These are phyloP conservation scores for Speleostelium caveatum DNA, from an alignment of 78 protist species.

Conservation along the genomic window DNA sequence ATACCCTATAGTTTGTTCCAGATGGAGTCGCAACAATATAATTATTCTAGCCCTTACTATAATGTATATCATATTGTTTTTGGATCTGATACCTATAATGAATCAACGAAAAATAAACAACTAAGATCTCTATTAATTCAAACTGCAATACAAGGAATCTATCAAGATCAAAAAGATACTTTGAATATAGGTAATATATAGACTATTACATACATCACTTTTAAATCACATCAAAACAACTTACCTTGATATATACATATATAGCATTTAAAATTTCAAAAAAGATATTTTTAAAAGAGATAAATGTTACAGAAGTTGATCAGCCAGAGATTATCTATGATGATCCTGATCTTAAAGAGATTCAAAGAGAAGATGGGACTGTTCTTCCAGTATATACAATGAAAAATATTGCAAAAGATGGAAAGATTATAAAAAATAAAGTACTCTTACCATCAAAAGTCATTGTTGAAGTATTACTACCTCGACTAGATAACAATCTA, in stretches of 20 bases:
- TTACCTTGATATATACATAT: too few species aligned
- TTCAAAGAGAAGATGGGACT: neutral
- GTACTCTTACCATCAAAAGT: conserved; percentile 21
- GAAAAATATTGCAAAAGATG: conserved; percentile 4
- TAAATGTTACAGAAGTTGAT: neutral
- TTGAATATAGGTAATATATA: conserved; percentile 48
- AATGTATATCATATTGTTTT: conserved; percentile 46
- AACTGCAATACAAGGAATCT: conserved; percentile 33
- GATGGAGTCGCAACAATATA: neutral
- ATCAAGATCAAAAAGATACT: conserved; percentile 19
- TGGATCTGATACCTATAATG: conserved; percentile 44
- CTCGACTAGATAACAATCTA: conserved; percentile 19
- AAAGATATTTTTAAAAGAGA: conserved; percentile 12
- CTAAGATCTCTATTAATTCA: conserved; percentile 19
- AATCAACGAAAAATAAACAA: neutral
- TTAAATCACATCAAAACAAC: neutral
- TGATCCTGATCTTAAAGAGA: conserved; percentile 42
- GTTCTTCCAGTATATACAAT: conserved; percentile 4
- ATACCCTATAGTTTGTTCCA: conserved; percentile 35
- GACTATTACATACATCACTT: neutral
- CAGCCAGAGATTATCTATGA: neutral
- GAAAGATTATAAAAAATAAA: neutral
- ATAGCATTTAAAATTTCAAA: conserved; percentile 25
- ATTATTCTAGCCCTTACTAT: neutral
- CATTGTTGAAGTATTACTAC: neutral